phyloP scores from a whole-genome alignment of 2,329 filamentous ascomycete species.

The Penicillium sp. region DNA sequence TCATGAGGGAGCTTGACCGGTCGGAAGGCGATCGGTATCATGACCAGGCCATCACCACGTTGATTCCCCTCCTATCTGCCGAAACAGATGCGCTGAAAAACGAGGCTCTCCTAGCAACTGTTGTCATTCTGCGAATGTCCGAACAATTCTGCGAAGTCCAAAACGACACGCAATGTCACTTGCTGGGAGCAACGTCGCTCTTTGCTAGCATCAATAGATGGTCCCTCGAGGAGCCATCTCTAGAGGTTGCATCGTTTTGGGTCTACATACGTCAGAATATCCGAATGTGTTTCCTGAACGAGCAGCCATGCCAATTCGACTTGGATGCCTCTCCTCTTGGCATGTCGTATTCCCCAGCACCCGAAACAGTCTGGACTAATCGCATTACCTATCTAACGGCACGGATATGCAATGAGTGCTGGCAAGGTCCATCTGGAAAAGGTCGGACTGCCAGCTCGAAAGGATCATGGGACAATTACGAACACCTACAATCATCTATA shows the following conservation, averaged over 20 bases:
- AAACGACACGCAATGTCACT: not conserved
- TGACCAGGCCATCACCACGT: not conserved
- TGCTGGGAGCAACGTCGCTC: not conserved
- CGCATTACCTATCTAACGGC: not conserved
- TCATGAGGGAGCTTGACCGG: not conserved
- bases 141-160: not conserved
- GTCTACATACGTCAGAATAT: not conserved
- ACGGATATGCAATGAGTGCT: not conserved
- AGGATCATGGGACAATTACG: too few species aligned
- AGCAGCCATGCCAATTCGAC: not conserved
- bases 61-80: not conserved
- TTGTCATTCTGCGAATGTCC: not conserved
- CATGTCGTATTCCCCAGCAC: not conserved
- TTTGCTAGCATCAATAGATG: not conserved
- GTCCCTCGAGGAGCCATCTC: not conserved
- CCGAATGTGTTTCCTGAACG: not conserved
- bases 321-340: not conserved
- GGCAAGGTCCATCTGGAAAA: not conserved
- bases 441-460: too few species aligned
- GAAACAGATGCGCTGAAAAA: not conserved
- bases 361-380: not conserved
- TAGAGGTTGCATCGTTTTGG: not conserved
- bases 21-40: not conserved
- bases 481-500: too few species aligned
- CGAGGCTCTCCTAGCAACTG: not conserved